Evolutionary conservation across 2,329 filamentous ascomycete genomes (phyloP), one percentile per base, ranked within the genome.

Genomic region (Hypoxylon sp.): DNA sequence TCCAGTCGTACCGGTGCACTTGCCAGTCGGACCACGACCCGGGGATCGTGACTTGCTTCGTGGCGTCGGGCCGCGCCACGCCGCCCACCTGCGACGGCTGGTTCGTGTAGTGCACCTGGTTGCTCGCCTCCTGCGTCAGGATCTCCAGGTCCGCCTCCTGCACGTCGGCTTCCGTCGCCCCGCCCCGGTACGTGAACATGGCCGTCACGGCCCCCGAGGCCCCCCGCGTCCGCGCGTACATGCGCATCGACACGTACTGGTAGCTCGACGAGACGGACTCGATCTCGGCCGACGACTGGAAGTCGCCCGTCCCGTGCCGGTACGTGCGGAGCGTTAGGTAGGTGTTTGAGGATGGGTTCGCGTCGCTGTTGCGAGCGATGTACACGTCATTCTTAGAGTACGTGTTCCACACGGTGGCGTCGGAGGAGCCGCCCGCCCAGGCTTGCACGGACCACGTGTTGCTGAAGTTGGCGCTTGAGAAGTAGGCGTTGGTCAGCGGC

Each of bases 1-100:
- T 83, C 88, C 88, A 91, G 78, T 90, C 88, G 44, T 90, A 82
- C 24, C 88, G 82, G 76, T 90, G 85, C 5, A 84, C 84, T 37
- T 85, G 82, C 87, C 87, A 90, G 29, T 85, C 80, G 52, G 84
- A 81, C 86, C 87, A 90, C 13, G 75, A 66, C 5, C 58, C 66
- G 17, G 65, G 44, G 53, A 66, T 68, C 26, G 54, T 11, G 13
- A 69, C 39, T 31, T 66, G 6, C 39, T 19, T n/a, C 46, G 68
- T 69, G 19, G 65, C 61, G 59, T 61, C 51, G 8, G 68, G 53
- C 31, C 61, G 65, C 62, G 44, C 1, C 19, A 29, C 39, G 0
- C 68, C 68, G 58, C 3, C 47, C 37, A 78, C 77, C 29, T 77
- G 78, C 63, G 80, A 81, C 0, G 88, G 88, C 77, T 91, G 88